phyloP scores from a whole-genome alignment of 2,329 filamentous ascomycete species.

The Chaetoscypha palmicola region DNA sequence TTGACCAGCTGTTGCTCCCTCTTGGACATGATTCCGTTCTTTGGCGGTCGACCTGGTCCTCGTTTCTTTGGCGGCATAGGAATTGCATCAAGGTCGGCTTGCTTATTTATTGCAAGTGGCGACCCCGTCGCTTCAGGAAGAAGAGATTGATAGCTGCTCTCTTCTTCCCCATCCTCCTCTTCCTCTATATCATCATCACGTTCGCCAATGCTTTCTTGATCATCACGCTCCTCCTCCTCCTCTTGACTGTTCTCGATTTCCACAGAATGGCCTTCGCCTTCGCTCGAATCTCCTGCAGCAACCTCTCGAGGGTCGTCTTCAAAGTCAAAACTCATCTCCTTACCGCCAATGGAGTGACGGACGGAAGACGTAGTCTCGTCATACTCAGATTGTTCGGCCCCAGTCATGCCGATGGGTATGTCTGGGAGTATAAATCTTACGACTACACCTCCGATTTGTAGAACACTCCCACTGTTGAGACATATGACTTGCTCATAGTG shows the following conservation, averaged over 20 bases:
- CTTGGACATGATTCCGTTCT: slow-evolving; percentile 79
- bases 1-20: slow-evolving; percentile 60
- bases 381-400: slow-evolving; percentile 45
- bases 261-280: slow-evolving; percentile 29
- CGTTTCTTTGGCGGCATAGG: slow-evolving; percentile 38
- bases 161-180: slow-evolving; percentile 13
- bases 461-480: slow-evolving; percentile 56
- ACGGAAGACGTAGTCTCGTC: slow-evolving; percentile 45
- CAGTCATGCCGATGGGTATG: slow-evolving; percentile 49
- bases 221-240: slow-evolving; percentile 20
- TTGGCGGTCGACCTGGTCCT: slow-evolving; percentile 73
- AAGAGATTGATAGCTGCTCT: not conserved
- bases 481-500: slow-evolving; percentile 45
- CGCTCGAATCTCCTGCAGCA: slow-evolving; percentile 37
- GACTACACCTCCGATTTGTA: slow-evolving; percentile 65
- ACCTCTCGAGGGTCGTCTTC: slow-evolving; percentile 54
- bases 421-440: slow-evolving; percentile 64
- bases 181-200: slow-evolving; percentile 30
- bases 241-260: slow-evolving; percentile 21
- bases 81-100: slow-evolving; percentile 6
- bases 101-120: not conserved
- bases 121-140: not conserved
- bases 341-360: slow-evolving; percentile 49
- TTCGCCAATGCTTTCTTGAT: slow-evolving; percentile 23
- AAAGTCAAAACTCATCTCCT: slow-evolving; percentile 69